These are phyloP conservation scores for Triangularia verruculosa DNA, from an alignment of 2,329 filamentous ascomycete genomes.

Conservation along the genomic window DNA sequence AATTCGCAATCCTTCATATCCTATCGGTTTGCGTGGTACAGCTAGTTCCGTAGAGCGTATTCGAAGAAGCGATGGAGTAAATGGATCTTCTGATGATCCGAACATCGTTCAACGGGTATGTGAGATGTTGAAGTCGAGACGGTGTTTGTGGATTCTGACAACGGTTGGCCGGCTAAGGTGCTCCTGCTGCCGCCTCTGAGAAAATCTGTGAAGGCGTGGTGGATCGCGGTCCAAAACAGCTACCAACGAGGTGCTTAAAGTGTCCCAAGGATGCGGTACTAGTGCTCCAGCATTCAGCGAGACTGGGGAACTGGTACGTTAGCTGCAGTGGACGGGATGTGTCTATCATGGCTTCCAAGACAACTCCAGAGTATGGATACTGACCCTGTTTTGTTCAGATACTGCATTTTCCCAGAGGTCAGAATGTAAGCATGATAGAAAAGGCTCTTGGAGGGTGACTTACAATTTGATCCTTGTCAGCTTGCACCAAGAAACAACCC, in stretches of 20 bases:
- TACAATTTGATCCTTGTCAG: not conserved
- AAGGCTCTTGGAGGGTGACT: too few relatives aligned
- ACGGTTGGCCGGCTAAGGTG: not conserved
- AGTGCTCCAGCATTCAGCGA: not conserved
- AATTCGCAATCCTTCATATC: too few relatives aligned
- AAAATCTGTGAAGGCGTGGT: not conserved
- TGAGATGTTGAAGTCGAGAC: not conserved
- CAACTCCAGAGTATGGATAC: not conserved
- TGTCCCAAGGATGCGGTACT: not conserved
- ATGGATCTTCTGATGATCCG: too few relatives aligned
- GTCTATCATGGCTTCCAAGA: not conserved
- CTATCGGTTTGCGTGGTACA: too few relatives aligned
- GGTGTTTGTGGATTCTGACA: not conserved
- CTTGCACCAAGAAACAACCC: not conserved
- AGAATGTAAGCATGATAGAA: too few relatives aligned
- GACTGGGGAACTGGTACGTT: not conserved
- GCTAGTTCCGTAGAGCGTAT: too few relatives aligned
- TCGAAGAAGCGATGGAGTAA: too few relatives aligned
- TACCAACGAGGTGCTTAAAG: not conserved
- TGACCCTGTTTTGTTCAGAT: not conserved
- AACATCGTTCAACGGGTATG: too few relatives aligned
- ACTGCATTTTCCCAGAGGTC: too few relatives aligned
- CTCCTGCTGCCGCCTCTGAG: not conserved
- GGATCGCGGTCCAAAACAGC: not conserved
- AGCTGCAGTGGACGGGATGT: not conserved